phyloP scores from a whole-genome alignment of 73 alveolate genomes.

The Symbiodinium pilosum region DNA sequence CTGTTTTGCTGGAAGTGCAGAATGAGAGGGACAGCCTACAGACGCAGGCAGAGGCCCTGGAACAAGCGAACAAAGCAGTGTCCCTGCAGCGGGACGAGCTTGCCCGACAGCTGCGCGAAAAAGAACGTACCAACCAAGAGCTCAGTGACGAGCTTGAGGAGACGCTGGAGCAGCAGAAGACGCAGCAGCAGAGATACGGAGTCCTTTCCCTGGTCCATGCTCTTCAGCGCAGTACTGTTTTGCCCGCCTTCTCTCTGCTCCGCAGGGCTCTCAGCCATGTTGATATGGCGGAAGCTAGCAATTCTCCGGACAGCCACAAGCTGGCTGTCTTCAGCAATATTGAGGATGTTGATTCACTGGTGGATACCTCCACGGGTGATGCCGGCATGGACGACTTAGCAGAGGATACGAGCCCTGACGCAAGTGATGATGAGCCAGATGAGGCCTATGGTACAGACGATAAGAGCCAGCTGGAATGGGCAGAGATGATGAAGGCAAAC shows the following conservation, averaged over 20 bases:
- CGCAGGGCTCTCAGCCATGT: conserved; percentile 1
- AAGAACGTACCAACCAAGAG: conserved; percentile 3
- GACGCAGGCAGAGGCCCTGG: conserved; percentile 69
- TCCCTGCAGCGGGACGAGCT: conserved; percentile 71
- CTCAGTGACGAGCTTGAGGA: conserved; percentile 43
- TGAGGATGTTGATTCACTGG: too few species aligned
- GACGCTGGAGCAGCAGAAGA: conserved; percentile 18
- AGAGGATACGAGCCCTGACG: neutral
- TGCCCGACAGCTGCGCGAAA: conserved; percentile 42
- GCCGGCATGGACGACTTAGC: too few species aligned
- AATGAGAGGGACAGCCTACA: conserved; percentile 42
- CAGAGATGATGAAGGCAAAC: conserved; percentile 57
- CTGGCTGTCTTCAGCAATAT: too few species aligned
- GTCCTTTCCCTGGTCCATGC: conserved; percentile 45
- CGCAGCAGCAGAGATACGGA: conserved; percentile 41
- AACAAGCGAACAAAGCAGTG: conserved; percentile 30
- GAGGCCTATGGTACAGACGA: neutral
- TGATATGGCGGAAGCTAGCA: too few species aligned
- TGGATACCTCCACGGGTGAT: too few species aligned
- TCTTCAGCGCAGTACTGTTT: conserved; percentile 44
- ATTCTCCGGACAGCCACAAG: too few species aligned
- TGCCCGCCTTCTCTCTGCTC: conserved; percentile 63
- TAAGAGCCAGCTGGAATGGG: conserved; percentile 26
- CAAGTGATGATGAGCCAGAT: neutral
- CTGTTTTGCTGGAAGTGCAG: conserved; percentile 45